Evolutionary conservation across 345 rosid species (phyloP), one percentile per base, ranked within the genome.

Genomic region (Eucalyptus tenuipes): DNA sequence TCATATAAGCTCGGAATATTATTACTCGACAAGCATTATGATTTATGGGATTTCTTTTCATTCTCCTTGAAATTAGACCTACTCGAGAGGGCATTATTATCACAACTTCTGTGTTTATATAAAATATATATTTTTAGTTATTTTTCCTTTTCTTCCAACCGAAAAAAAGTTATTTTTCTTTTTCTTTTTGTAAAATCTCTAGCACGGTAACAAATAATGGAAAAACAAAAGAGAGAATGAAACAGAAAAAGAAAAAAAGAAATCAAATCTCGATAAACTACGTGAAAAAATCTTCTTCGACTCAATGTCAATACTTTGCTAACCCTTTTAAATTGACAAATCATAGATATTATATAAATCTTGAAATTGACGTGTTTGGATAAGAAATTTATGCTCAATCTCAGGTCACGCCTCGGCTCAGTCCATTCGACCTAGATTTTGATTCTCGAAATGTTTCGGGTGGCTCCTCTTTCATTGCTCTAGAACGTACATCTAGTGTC

Each of bases 281-380:
- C 1, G 0, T 31, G 1, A 15, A 66, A 66, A 31, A 33, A 2
- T 3, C 4, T 17, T 18, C 1, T 5, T 37, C 8, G 5, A 5
- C 45, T 37, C 45, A 7, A 0, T 18, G 27, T 24, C 13, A 13
- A 71, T 18, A 10, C 27, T 10, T 71, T 37, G 45, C 8, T 71
- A 37, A 71, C 82, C 27, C 7, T 17, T 9, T 68, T 22, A 68
- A 68, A 68, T 68, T 5, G 13, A 31, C 7, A 4, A 9, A 33
- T 9, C 7, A 31, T 13, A 31, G 7, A 9, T 7, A n/a, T 66
- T 10, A 7, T 52, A 13, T 15, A 7, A 33, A 64, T 68, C 18
- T 68, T 2, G 7, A 68, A 68, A 33, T 33, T 7, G 1, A 5
- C 4, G 4, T 5, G 44, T 37, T 37, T 5, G 27, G 47, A 5